Percentiles rank a stretch among this genome's conserved stretches.
These are phyloP conservation scores for Maudiozyma pseudohumilis DNA, from an alignment of 805 yeast species.

Conservation along the genomic window DNA sequence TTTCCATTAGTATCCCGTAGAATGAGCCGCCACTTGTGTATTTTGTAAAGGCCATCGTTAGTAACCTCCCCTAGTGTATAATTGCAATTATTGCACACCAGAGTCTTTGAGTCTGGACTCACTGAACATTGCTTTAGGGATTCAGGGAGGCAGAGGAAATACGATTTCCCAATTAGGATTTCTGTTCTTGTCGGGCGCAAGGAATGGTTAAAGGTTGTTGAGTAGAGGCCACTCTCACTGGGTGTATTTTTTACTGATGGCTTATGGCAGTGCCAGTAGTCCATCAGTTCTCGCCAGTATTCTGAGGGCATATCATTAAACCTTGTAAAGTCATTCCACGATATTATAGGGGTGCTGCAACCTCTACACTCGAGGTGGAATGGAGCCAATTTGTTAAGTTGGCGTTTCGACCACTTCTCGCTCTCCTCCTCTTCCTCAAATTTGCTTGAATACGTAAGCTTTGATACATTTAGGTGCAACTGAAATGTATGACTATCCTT, in stretches of 20 bases:
- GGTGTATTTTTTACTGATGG: slow-evolving; percentile 34
- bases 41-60: slow-evolving; percentile 12
- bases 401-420: slow-evolving; percentile 21
- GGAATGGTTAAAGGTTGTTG: slow-evolving; percentile 11
- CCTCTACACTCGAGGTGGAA: slow-evolving; percentile 12
- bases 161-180: slow-evolving; percentile 22
- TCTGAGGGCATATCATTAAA: slow-evolving; percentile 74
- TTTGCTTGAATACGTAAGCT: too few species aligned
- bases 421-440: too few species aligned
- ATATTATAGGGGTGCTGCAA: slow-evolving; percentile 10
- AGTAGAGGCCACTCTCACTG: slow-evolving; percentile 6
- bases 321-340: slow-evolving; percentile 10
- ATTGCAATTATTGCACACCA: slow-evolving; percentile 15
- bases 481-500: too few species aligned
- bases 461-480: too few species aligned
- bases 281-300: slow-evolving; percentile 91
- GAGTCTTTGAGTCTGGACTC: not conserved
- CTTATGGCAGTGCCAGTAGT: slow-evolving; percentile 94
- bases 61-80: slow-evolving; percentile 14
- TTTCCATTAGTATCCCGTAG: slow-evolving; percentile 3
- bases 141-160: slow-evolving; percentile 9
- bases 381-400: slow-evolving; percentile 4
- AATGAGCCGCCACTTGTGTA: slow-evolving; percentile 22
- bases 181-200: slow-evolving; percentile 20
- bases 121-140: slow-evolving; percentile 7